phyloP scores from a whole-genome alignment of 2,329 filamentous ascomycete genomes.

The Colletotrichum theobromicola region DNA sequence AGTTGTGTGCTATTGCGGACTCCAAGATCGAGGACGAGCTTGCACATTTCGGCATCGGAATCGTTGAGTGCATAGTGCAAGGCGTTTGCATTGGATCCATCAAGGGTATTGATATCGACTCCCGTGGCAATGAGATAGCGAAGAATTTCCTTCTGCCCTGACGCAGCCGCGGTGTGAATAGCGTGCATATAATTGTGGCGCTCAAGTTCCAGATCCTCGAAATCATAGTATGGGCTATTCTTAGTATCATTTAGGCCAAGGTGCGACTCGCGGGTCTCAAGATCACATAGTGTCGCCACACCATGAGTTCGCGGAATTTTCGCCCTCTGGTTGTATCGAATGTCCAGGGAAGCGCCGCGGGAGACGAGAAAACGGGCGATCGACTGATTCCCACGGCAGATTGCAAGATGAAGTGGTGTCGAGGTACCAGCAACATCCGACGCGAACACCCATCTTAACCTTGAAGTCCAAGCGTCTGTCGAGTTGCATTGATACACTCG shows the following conservation, averaged over 20 bases:
- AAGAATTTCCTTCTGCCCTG: neutral
- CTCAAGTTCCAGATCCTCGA: neutral
- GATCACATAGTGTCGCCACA: accelerated
- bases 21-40: neutral
- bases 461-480: neutral
- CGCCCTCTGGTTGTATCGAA: neutral
- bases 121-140: too few species aligned
- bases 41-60: neutral
- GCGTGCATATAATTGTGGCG: neutral
- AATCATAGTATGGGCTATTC: accelerated
- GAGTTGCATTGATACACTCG: accelerated
- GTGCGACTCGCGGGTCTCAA: accelerated
- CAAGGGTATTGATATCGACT: neutral
- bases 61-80: neutral
- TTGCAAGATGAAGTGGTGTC: neutral
- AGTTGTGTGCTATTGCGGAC: accelerated
- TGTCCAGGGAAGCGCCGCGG: neutral
- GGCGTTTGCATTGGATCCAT: accelerated
- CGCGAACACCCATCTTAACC: accelerated
- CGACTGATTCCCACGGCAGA: neutral
- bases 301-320: neutral
- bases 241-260: accelerated
- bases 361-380: neutral
- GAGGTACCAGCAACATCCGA: neutral
- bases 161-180: neutral